Evolutionary conservation across 2,329 filamentous ascomycete genomes (phyloP), one percentile per base, ranked within the genome.

Genomic region (Clonostachys byssicola): DNA sequence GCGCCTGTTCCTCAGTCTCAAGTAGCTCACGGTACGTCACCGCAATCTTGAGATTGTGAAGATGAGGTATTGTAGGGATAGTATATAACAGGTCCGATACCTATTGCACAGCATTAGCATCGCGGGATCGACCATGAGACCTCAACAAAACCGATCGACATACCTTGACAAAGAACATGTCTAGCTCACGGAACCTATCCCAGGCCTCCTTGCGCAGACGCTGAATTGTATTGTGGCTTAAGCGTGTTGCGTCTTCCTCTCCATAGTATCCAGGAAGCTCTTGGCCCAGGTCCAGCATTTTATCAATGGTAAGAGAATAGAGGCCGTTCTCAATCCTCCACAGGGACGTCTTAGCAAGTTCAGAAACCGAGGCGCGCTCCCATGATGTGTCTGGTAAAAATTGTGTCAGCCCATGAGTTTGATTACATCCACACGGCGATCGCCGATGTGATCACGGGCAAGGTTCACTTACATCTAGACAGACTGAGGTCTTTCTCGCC

Each of bases 161-260:
- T 64, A 85, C 80, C 72, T 83, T 85, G 52, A 86, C 77, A 56
- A 86, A 85, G 60, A 86, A 86, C 72, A 85, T 73, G 54, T 85
- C 77, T 58, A 78, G 75, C 16, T 73, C 71, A 50, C 73, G 63
- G 60, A 85, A 83, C 54, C 70, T 72, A 47, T 77, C 69, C 64
- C 71, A 72, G 13, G 78, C 75, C 40, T 75, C 72, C 30, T 64
- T 59, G 43, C 72, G 74, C 35, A 82, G 70, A 47, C 64, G 64
- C 52, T 77, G 68, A 36, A 70, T 69, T 12, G 61, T 65, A 42
- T 64, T 60, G 49, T 73, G 72, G 46, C 64, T 60, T 60, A 81
- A 58, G 6, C 58, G 60, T 12, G 63, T 63, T 2, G 77, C 74
- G 38, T 75, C 68, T 39, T 72, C 65, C 7, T 59, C 60, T 40